These are phyloP conservation scores for Talaromyces adpressus DNA, from an alignment of 495 filamentous ascomycete genomes.

Conservation along the genomic window DNA sequence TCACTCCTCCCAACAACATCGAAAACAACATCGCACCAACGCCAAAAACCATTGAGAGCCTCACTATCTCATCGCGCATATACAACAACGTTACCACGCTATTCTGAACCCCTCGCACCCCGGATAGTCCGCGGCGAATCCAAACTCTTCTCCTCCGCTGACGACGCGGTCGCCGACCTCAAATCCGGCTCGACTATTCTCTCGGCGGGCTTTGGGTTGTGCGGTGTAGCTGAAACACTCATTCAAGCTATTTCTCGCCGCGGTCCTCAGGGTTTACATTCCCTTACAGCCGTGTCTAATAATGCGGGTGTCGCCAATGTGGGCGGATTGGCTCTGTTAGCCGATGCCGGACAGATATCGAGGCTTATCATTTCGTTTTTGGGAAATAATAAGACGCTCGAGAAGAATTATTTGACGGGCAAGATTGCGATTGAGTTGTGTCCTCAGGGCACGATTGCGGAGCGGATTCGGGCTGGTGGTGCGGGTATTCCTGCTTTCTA, in stretches of 20 bases:
- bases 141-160: slow-evolving; percentile 68
- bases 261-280: slow-evolving; percentile 59
- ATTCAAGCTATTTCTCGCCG: slow-evolving; percentile 68
- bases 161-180: slow-evolving; percentile 68
- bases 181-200: slow-evolving; percentile 65
- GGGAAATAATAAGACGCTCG: slow-evolving; percentile 83
- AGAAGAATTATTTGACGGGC: slow-evolving; percentile 76
- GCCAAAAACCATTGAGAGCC: neutral
- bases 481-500: slow-evolving; percentile 89
- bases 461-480: slow-evolving; percentile 75
- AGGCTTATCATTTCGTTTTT: slow-evolving; percentile 84
- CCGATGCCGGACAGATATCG: slow-evolving; percentile 69
- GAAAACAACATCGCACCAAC: neutral
- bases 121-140: slow-evolving; percentile 32
- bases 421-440: slow-evolving; percentile 81
- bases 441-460: slow-evolving; percentile 84
- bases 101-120: slow-evolving; percentile 26
- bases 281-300: slow-evolving; percentile 82
- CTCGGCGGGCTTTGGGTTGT: slow-evolving; percentile 82
- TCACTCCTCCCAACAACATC: neutral
- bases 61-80: neutral
- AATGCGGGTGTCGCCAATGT: slow-evolving; percentile 76
- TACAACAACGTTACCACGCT: neutral
- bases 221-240: slow-evolving; percentile 83
- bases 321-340: slow-evolving; percentile 70